Evolutionary conservation across 2,329 filamentous ascomycete genomes (phyloP), one percentile per base, ranked within the genome.

Genomic region (Rachicladosporium sp.): DNA sequence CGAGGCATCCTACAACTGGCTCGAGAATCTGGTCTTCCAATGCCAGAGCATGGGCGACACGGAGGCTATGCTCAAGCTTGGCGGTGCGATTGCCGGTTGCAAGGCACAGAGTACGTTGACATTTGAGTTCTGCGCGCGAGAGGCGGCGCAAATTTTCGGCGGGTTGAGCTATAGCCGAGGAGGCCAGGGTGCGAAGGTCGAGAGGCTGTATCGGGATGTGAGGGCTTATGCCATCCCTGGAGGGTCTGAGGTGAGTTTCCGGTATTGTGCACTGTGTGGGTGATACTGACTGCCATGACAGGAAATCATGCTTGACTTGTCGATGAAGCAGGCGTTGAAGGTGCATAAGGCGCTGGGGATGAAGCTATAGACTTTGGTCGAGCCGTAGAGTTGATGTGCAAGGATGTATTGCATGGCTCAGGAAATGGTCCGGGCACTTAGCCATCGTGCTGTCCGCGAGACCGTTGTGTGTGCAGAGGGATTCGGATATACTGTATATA

Each of bases 161-260:
- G 91, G 91, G 19, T 67, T 96, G 49, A 87, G 80, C 53, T 96
- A 96, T 68, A 88, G 79, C 43, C 77, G 89, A 33, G 91, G 91
- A 41, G 91, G 91, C n/a, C 91, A 96, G 68, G 91, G 91, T 45
- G 89, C 78, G 43, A 95, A 95, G 76, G 77, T 96, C 38, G 91
- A 98, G 76, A 70, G 91, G 44, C 66, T 98, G 53, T 96, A 96
- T 65, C 76, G 91, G 46, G 91, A 98, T 61, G 91, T 96, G 10
- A 75, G 91, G 52, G 91, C 91, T 1, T 96, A 98, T 62, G 89
- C 91, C 15, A 71, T 98, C 51, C 91, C 91, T 2, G 91, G 91
- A 55, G 91, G 91, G 15, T 86, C 79, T 49, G 89, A 98, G 46
- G 91, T 96, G 73, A 98, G 98, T 96, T 89, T n/a, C n/a, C 96